Evolutionary conservation across 768 basidiomycete species (phyloP).

Genomic region (Suillus bovinus): DNA sequence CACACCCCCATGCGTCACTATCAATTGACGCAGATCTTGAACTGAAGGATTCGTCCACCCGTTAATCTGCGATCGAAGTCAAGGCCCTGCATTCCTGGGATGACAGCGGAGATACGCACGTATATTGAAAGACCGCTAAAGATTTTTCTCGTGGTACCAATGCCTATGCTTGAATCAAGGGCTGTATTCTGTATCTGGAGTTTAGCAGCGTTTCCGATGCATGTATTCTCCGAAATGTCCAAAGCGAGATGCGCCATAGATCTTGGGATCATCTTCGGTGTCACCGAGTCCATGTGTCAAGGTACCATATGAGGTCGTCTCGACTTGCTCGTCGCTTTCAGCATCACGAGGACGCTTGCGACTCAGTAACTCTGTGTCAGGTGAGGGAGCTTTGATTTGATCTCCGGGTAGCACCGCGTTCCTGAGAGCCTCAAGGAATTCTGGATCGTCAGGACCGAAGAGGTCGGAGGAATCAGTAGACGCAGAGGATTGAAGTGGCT

Average conservation of each 20-base stretch:
- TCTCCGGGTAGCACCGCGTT: constrained; percentile 51
- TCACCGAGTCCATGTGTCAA: background rate
- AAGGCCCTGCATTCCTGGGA: background rate
- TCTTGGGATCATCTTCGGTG: constrained; percentile 39
- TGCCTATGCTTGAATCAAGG: constrained; percentile 27
- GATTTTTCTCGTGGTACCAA: constrained; percentile 43
- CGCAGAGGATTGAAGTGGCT: constrained; percentile 12
- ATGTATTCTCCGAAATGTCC: constrained; percentile 89
- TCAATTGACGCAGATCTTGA: constrained; percentile 78
- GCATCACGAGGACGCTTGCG: background rate
- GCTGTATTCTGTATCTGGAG: constrained; percentile 75
- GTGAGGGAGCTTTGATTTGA: constrained; percentile 5
- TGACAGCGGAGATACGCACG: constrained; percentile 48
- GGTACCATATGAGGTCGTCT: background rate
- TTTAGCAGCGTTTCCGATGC: constrained; percentile 87
- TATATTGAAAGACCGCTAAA: constrained; percentile 81
- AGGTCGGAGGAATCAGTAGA: constrained; percentile 49
- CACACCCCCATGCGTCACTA: constrained; percentile 79
- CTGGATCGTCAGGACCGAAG: constrained; percentile 54
- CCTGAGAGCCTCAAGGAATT: constrained; percentile 50
- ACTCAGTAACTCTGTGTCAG: background rate
- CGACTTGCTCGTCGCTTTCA: background rate
- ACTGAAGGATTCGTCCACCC: constrained; percentile 87
- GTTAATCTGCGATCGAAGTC: constrained; percentile 61
- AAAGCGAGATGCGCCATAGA: constrained; percentile 79